phyloP scores from a whole-genome alignment of 1,139 yeast genomes.

The Candida gigantensis region DNA sequence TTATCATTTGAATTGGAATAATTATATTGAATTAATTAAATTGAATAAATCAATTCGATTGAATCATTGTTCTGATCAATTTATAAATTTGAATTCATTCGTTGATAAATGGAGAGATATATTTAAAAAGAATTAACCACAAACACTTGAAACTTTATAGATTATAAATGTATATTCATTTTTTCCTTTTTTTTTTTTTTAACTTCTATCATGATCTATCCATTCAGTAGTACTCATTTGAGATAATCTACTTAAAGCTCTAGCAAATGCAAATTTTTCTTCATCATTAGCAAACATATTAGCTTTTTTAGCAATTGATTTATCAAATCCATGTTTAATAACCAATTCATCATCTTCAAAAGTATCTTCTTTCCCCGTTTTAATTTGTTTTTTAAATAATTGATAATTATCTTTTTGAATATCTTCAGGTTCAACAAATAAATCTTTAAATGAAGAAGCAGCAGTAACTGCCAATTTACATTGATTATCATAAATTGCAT shows the following conservation, averaged over 20 bases:
- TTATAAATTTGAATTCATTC: constrained; percentile 37
- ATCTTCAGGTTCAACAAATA: constrained; percentile 84
- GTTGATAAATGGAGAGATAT: constrained; percentile 40
- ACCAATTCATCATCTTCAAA: constrained; percentile 64
- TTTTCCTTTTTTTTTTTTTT: not conserved
- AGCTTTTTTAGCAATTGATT: constrained; percentile 73
- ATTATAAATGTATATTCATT: constrained; percentile 1
- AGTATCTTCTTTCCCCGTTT: constrained; percentile 34
- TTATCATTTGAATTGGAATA: constrained; percentile 49
- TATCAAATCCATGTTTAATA: constrained; percentile 70
- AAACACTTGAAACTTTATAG: too few relatives aligned
- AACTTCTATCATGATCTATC: constrained; percentile 51
- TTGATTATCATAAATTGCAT: constrained; percentile 91
- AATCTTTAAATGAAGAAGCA: constrained; percentile 78
- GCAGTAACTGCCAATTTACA: constrained; percentile 87
- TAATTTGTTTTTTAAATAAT: constrained; percentile 26
- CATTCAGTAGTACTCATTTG: constrained; percentile 96
- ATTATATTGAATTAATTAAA: constrained; percentile 33
- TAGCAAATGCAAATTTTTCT: constrained; percentile 93
- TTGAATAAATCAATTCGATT: constrained; percentile 39
- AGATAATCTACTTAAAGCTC: constrained; percentile 85
- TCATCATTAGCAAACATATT: constrained; percentile 81
- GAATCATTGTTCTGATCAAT: constrained; percentile 37
- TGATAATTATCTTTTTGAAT: constrained; percentile 51
- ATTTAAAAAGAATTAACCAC: constrained; percentile 17